Conservation (phyloP, 192 early-diverging fungal genomes). For the Coemansia reversa region DNA sequence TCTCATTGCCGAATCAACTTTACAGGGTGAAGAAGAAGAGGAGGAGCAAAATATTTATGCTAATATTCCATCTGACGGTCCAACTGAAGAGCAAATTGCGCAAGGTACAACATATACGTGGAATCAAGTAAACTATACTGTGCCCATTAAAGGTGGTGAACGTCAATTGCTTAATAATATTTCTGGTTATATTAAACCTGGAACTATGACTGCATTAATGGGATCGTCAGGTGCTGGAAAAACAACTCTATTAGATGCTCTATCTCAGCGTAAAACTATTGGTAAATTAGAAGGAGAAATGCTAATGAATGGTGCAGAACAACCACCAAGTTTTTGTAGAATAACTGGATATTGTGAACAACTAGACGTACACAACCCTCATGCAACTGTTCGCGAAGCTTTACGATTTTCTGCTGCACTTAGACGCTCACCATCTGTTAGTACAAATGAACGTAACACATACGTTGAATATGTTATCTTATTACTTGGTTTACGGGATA, state of each 20-base stretch:
- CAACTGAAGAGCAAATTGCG: conserved; percentile 49
- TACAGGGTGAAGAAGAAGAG: conserved; percentile 4
- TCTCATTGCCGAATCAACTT: conserved; percentile 41
- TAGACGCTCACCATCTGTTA: conserved; percentile 61
- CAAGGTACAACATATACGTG: conserved; percentile 62
- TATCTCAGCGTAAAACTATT: conserved; percentile 71
- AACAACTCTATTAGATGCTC: conserved; percentile 70
- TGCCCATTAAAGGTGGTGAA: conserved; percentile 61
- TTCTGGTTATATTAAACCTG: conserved; percentile 65
- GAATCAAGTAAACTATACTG: conserved; percentile 67
- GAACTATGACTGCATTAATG: conserved; percentile 79
- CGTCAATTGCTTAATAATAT: conserved; percentile 68
- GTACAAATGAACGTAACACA: conserved; percentile 58
- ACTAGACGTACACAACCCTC: conserved; percentile 68
- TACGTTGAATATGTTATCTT: conserved; percentile 70
- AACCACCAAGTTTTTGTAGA: conserved; percentile 58
- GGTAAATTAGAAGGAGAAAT: conserved; percentile 60
- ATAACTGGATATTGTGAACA: conserved; percentile 77
- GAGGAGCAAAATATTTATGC: conserved; percentile 19
- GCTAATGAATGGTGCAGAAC: conserved; percentile 59
- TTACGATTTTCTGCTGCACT: conserved; percentile 60
- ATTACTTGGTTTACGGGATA: conserved; percentile 66
- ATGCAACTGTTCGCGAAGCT: conserved; percentile 63
- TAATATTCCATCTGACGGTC: conserved; percentile 14
- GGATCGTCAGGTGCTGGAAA: conserved; percentile 60